Base-by-base conservation (phyloP, 2,329 filamentous ascomycete genomes). In the Talaromyces verruculosus region DNA sequence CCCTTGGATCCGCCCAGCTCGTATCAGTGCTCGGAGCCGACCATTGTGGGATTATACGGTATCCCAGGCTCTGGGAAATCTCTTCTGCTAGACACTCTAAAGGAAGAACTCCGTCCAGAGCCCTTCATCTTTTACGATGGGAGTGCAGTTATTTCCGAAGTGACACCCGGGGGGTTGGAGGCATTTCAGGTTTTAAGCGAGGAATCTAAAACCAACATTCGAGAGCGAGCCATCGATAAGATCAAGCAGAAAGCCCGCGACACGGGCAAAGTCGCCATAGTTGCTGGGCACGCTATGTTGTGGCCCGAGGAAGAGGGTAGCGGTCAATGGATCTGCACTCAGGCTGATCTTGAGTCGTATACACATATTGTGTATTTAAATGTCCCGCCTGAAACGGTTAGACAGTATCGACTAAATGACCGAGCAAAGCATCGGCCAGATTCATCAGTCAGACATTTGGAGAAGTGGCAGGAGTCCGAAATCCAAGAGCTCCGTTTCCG, bases 291-390 rank as follows among this genome's bases (percentile, higher is more conserved):
- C 71, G 83, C 79, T 71, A 84, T 83, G 76, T 84, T 88, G 68
- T 87, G 84, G 84, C 3, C 67, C 0, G 78, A 83, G 30, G 64
- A 53, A 5, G 53, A 72, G 28, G 41, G 65, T 4, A 22, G 11
- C n/a, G 74, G 72, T 37, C 19, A 71, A 0, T 17, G 67, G 5
- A 79, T 85, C 0, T 79, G 74, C 61, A 88, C 84, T 0, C 11
- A 73, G 1, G 74, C 70, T 7, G 86, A 89, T 65, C 59, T 82
- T 3, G 51, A 76, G 0, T 78, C 73, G 0, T 89, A 81, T 71
- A 87, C 85, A 0, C 85, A 89, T 68, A 84, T 90, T 15, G 51
- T 89, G 13, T 89, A 89, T 69, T 70, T 89, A 33, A 73, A 84
- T 51, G 70, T 80, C 0, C 69, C 77, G 1, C 68, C 78, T 0